Percentiles rank a stretch among this genome's conserved stretches.
Conservation (phyloP, 2,329 filamentous ascomycete species). For the Neobulgaria alba region DNA sequence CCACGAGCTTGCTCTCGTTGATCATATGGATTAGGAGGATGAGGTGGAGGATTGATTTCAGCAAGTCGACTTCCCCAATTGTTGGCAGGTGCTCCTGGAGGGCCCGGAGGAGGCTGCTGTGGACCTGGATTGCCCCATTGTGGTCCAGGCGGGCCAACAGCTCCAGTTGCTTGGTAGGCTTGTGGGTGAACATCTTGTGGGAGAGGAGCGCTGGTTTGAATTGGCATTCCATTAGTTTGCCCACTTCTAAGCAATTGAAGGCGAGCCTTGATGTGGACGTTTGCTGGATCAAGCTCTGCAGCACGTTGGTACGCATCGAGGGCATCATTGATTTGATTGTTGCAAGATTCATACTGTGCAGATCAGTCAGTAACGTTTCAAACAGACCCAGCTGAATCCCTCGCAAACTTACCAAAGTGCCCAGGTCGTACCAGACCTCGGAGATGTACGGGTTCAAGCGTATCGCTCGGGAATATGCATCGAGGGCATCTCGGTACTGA, state of each 20-base stretch:
- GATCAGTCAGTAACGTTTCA: slow-evolving; percentile 18
- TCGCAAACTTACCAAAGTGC: slow-evolving; percentile 68
- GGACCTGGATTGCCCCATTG: slow-evolving; percentile 79
- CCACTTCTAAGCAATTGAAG: slow-evolving; percentile 82
- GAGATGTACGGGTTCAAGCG: slow-evolving; percentile 96
- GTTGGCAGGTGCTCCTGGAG: slow-evolving; percentile 31
- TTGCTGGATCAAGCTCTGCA: slow-evolving; percentile 84
- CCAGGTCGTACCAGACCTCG: slow-evolving; percentile 98
- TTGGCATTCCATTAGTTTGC: slow-evolving; percentile 60
- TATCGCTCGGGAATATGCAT: slow-evolving; percentile 95
- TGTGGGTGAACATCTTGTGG: slow-evolving; percentile 95
- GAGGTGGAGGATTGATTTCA: slow-evolving; percentile 68
- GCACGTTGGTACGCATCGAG: slow-evolving; percentile 92
- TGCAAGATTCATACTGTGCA: slow-evolving; percentile 86
- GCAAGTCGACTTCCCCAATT: slow-evolving; percentile 60
- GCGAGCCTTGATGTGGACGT: slow-evolving; percentile 93
- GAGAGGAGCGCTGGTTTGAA: slow-evolving; percentile 70
- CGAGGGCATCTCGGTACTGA: slow-evolving; percentile 94
- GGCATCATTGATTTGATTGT: slow-evolving; percentile 96
- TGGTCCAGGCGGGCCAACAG: slow-evolving; percentile 75
- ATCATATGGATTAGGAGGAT: slow-evolving; percentile 76
- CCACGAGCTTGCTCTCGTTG: slow-evolving; percentile 64
- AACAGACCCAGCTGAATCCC: slow-evolving; percentile 13
- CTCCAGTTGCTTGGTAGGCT: slow-evolving; percentile 76
- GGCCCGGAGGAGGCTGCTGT: slow-evolving; percentile 48